These are phyloP conservation scores for Hericium erinaceus DNA, from an alignment of 768 basidiomycete genomes.

Conservation along the genomic window DNA sequence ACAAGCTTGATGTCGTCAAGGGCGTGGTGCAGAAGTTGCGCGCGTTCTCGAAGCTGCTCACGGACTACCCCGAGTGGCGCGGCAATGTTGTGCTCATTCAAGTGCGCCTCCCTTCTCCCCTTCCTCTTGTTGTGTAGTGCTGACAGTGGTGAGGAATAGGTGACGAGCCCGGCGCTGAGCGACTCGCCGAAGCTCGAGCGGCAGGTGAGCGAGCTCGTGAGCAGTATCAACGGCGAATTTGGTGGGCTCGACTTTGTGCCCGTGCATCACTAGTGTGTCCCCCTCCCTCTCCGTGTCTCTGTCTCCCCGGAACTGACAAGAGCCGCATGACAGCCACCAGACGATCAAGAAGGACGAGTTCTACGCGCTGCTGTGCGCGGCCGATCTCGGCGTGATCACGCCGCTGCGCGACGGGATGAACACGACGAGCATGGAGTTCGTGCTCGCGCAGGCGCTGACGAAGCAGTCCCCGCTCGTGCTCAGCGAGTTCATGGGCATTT, in stretches of 20 bases:
- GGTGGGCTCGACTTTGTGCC: conserved; percentile 93
- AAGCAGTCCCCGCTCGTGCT: conserved; percentile 82
- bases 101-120: conserved; percentile 1
- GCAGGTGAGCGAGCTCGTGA: conserved; percentile 87
- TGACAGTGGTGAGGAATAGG: conserved; percentile 19
- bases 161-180: conserved; percentile 86
- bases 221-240: conserved; percentile 92
- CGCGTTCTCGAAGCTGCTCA: conserved; percentile 89
- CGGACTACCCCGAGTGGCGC: conserved; percentile 92
- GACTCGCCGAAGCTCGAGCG: conserved; percentile 92
- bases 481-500: conserved; percentile 97
- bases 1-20: conserved; percentile 98
- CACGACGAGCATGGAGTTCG: conserved; percentile 97
- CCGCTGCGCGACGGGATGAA: conserved; percentile 98
- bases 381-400: conserved; percentile 92
- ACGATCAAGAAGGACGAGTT: conserved; percentile 97
- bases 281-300: background rate
- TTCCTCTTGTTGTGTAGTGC: background rate
- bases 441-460: conserved; percentile 83
- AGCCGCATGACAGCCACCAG: conserved; percentile 60
- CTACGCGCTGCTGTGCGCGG: conserved; percentile 87
- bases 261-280: conserved; percentile 90
- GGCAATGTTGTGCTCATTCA: conserved; percentile 84
- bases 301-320: background rate
- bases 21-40: conserved; percentile 97